Percentiles rank a stretch among this genome's conserved stretches.
Conservation (phyloP, 2,329 filamentous ascomycete genomes). For the Xylariaceae sp. region DNA sequence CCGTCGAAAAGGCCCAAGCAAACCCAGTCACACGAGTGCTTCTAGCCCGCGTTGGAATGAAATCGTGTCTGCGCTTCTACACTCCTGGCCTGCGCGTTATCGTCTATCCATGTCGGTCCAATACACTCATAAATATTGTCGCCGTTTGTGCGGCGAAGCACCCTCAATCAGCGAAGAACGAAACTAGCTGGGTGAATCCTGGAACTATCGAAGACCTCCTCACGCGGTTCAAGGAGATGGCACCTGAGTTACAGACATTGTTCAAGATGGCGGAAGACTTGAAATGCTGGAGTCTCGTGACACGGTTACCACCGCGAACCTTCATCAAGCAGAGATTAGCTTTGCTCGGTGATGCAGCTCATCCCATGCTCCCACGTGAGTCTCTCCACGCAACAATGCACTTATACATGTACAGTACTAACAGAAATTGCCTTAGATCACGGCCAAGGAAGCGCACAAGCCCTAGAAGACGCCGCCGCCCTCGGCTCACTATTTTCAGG, state of each 20-base stretch:
- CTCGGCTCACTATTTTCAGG: conserved; percentile 11
- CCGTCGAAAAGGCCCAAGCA: conserved; percentile 3
- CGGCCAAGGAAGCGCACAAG: conserved; percentile 16
- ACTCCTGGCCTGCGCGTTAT: background rate
- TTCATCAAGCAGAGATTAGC: conserved; percentile 14
- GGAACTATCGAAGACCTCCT: conserved; percentile 8
- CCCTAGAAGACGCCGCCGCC: conserved; percentile 11
- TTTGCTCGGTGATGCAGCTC: conserved; percentile 14
- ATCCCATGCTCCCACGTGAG: conserved; percentile 18
- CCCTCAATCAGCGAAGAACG: background rate
- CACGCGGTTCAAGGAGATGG: background rate
- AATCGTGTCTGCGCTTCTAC: background rate
- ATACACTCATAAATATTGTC: conserved; percentile 11
- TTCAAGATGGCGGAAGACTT: conserved; percentile 12
- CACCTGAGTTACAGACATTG: background rate
- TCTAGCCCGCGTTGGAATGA: conserved; percentile 4
- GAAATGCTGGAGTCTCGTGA: conserved; percentile 11
- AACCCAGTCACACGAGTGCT: conserved; percentile 1
- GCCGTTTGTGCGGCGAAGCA: background rate
- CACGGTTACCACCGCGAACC: conserved; percentile 11
- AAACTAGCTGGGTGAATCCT: conserved; percentile 8
- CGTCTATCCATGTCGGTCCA: conserved; percentile 14
- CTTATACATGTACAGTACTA: no score
- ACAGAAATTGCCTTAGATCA: conserved; percentile 1
- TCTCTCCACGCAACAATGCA: background rate